Percentiles rank a stretch among this genome's conserved stretches.
These are phyloP conservation scores for Syncephalastrum sp. DNA, from an alignment of 371 early-diverging fungal species.

Conservation along the genomic window DNA sequence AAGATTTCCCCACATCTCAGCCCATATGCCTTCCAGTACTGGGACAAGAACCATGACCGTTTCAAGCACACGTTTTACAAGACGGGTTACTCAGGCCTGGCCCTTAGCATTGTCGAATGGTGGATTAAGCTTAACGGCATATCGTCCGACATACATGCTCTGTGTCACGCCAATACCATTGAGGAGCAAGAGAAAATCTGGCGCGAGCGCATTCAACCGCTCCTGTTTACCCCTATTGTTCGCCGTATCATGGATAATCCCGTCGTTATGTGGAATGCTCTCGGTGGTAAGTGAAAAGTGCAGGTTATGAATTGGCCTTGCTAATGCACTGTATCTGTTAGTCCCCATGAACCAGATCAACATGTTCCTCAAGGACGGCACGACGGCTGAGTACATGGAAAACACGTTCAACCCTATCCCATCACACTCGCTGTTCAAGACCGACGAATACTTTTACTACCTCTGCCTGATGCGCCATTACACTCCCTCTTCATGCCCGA, in stretches of 20 bases:
- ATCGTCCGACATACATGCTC: constrained; percentile 50
- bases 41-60: constrained; percentile 63
- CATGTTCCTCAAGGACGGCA: constrained; percentile 79
- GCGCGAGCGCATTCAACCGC: constrained; percentile 62
- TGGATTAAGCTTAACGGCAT: constrained; percentile 64
- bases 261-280: constrained; percentile 83
- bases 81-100: constrained; percentile 84
- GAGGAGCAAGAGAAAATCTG: constrained; percentile 67
- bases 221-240: constrained; percentile 64
- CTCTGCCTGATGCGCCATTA: constrained; percentile 73
- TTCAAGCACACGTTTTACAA: constrained; percentile 74
- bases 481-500: constrained; percentile 64
- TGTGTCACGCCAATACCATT: constrained; percentile 57
- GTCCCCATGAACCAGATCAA: constrained; percentile 89
- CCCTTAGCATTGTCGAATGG: constrained; percentile 69
- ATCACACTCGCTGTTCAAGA: constrained; percentile 54
- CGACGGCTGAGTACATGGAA: constrained; percentile 75
- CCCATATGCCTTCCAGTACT: constrained; percentile 76
- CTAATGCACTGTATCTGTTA: constrained; percentile 6
- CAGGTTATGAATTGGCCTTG: not conserved
- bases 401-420: constrained; percentile 84
- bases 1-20: constrained; percentile 74
- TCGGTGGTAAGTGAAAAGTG: constrained; percentile 53
- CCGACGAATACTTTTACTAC: constrained; percentile 85
- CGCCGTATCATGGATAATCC: constrained; percentile 71